Evolutionary conservation across 495 filamentous ascomycete species (phyloP).

Genomic region (Pyrenopolyporus hunteri): DNA sequence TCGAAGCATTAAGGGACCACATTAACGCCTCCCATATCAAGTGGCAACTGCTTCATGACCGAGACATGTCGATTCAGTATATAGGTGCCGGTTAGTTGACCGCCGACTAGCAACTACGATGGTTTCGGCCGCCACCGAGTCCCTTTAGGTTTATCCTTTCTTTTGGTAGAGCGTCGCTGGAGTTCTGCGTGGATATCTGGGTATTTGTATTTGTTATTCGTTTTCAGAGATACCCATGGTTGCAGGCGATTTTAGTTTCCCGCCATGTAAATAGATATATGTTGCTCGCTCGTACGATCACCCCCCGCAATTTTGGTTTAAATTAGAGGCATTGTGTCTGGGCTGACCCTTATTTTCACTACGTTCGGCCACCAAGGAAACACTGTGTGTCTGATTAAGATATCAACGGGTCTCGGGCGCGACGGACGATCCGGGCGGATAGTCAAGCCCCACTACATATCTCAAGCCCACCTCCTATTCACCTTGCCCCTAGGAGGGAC

Average conservation of each 20-base stretch:
- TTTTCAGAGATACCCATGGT: neutral
- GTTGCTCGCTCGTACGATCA: too few relatives aligned
- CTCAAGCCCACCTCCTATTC: too few relatives aligned
- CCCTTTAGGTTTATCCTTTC: neutral
- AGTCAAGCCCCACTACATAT: too few relatives aligned
- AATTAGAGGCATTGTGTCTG: too few relatives aligned
- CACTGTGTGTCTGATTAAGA: too few relatives aligned
- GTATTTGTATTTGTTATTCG: neutral
- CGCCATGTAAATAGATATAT: too few relatives aligned
- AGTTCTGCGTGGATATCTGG: neutral
- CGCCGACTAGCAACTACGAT: neutral
- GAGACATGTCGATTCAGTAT: conserved; percentile 41
- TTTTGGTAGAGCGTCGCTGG: neutral
- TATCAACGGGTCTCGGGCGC: too few relatives aligned
- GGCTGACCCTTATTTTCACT: too few relatives aligned
- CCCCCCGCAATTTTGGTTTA: too few relatives aligned
- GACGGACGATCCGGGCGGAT: too few relatives aligned
- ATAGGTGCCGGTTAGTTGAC: neutral
- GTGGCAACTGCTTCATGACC: conserved; percentile 51
- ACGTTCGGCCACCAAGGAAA: too few relatives aligned
- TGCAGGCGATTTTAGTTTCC: neutral
- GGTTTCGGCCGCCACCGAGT: neutral
- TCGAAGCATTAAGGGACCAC: conserved; percentile 40
- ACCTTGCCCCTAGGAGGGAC: too few relatives aligned
- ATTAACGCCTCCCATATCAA: conserved; percentile 47